These are phyloP conservation scores for Luvunga scandens DNA, from an alignment of 345 rosid genomes.

Conservation along the genomic window DNA sequence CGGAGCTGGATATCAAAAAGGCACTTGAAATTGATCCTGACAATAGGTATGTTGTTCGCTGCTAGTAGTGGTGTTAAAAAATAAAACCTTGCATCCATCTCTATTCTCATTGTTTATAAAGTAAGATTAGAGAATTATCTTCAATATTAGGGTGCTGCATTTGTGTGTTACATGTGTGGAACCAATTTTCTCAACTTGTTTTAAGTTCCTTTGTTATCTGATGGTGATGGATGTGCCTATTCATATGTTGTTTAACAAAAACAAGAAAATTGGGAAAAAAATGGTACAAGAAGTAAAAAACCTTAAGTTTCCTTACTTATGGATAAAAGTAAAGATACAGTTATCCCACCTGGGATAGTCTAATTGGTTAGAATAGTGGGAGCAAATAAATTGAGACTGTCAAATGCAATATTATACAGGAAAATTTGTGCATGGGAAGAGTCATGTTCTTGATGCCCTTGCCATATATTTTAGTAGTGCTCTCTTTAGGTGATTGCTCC, in stretches of 20 bases:
- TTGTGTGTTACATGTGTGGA: background rate
- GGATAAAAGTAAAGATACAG: no score
- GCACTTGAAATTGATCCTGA: slow-evolving; percentile 83
- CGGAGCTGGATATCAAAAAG: slow-evolving; percentile 69
- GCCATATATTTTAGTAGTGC: no score
- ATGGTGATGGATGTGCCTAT: no score
- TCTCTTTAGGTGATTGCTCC: no score
- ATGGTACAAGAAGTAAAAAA: no score
- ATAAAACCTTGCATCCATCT: background rate
- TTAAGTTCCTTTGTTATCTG: background rate
- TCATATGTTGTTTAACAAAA: background rate
- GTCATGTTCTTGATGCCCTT: no score
- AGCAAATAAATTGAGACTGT: no score
- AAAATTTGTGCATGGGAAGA: no score
- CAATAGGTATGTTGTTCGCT: slow-evolving; percentile 39
- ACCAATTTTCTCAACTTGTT: background rate
- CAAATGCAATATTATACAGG: no score
- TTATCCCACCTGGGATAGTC: no score
- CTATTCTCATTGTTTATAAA: background rate
- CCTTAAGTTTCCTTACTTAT: no score
- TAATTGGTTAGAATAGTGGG: no score
- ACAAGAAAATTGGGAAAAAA: background rate
- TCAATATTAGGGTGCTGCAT: background rate
- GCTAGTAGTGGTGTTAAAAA: background rate
- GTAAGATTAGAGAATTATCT: background rate